A percentile compares a stretch with the other conserved stretches of the same genome.
These are phyloP conservation scores for Penicillium sp. DNA, from an alignment of 2,329 filamentous ascomycete species.

Conservation along the genomic window DNA sequence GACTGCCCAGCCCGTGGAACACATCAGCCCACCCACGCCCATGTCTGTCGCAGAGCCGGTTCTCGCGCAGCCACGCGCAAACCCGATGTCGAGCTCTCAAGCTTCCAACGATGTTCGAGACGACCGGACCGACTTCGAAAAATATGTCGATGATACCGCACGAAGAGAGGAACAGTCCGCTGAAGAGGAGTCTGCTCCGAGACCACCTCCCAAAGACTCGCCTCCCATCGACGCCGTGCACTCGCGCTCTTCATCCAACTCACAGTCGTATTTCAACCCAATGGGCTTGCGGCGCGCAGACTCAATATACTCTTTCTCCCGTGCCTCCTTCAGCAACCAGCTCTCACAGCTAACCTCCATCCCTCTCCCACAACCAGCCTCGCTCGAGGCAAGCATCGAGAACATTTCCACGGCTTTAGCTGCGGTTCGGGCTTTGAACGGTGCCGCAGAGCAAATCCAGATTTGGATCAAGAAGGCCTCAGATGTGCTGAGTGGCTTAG, in stretches of 20 bases:
- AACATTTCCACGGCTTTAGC: slow-evolving; percentile 75
- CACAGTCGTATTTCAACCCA: slow-evolving; percentile 39
- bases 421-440: slow-evolving; percentile 73
- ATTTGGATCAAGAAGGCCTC: slow-evolving; percentile 89
- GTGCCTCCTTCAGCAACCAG: slow-evolving; percentile 86
- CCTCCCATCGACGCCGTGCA: slow-evolving; percentile 14
- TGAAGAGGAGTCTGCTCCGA: slow-evolving; percentile 22
- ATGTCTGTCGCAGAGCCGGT: slow-evolving; percentile 28
- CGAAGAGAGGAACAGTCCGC: slow-evolving; percentile 23
- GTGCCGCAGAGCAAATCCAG: slow-evolving; percentile 82
- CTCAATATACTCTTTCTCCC: slow-evolving; percentile 87
- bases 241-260: slow-evolving; percentile 25
- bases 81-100: slow-evolving; percentile 7
- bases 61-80: slow-evolving; percentile 17
- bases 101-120: slow-evolving; percentile 15
- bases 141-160: slow-evolving; percentile 34
- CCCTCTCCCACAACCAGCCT: slow-evolving; percentile 74
- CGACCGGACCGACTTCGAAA: slow-evolving; percentile 35
- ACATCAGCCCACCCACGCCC: slow-evolving; percentile 8
- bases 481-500: slow-evolving; percentile 76
- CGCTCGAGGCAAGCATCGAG: slow-evolving; percentile 71
- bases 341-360: slow-evolving; percentile 85
- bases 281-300: slow-evolving; percentile 55
- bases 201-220: slow-evolving; percentile 33
- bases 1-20: slow-evolving; percentile 9